These are phyloP conservation scores for Lizanozyma gosingica DNA, from an alignment of 1,139 yeast genomes.

Conservation along the genomic window DNA sequence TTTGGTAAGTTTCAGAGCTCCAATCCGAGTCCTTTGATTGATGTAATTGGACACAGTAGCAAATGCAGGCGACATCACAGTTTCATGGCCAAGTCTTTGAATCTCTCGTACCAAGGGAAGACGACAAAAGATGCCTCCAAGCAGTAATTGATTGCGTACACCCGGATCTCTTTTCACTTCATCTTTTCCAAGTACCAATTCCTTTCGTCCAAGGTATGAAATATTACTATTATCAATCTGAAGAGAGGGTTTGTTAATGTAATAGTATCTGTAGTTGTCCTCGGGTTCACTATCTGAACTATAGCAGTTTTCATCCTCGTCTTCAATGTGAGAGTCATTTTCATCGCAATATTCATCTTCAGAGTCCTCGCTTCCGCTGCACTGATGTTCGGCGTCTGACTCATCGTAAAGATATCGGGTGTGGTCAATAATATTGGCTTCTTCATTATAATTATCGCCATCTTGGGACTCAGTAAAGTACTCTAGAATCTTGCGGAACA, in stretches of 20 bases:
- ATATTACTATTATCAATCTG: not conserved
- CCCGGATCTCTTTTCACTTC: not conserved
- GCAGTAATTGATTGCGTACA: not conserved
- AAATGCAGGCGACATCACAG: not conserved
- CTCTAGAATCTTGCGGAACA: not conserved
- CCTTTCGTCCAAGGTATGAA: not conserved
- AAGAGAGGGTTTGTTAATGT: not conserved
- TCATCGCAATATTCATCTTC: not conserved
- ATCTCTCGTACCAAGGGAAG: not conserved
- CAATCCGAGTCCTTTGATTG: not conserved
- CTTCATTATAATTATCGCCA: not conserved
- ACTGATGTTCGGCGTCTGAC: not conserved
- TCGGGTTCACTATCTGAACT: not conserved
- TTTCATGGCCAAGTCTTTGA: not conserved
- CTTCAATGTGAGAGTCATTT: not conserved
- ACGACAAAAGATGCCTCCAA: not conserved
- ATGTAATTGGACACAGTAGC: not conserved
- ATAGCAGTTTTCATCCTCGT: not conserved
- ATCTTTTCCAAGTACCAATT: not conserved
- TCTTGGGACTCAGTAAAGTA: not conserved
- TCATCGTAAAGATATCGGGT: not conserved
- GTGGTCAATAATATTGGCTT: not conserved
- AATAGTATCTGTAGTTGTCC: not conserved
- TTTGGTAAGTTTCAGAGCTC: not conserved
- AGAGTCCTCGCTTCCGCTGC: no score